Conservation (phyloP, 1,284 basidiomycete genomes). For the Sporisorium graminicola region DNA sequence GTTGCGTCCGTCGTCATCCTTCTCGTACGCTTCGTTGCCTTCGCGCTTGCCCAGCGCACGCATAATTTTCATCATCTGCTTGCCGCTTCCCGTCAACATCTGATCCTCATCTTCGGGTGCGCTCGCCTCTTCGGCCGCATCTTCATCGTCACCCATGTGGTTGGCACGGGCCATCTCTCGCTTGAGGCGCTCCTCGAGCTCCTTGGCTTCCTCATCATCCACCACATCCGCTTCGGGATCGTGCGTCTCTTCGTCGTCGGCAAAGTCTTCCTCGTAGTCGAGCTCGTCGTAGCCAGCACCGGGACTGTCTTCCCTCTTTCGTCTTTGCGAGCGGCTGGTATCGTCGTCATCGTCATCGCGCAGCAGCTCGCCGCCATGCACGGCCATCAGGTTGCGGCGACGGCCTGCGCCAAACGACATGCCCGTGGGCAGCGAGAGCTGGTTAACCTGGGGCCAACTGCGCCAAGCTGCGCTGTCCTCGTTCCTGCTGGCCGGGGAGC, state of each 20-base stretch:
- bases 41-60: constrained; percentile 62
- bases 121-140: constrained; percentile 44
- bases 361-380: constrained; percentile 52
- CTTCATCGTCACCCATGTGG: constrained; percentile 55
- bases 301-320: constrained; percentile 44
- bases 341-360: constrained; percentile 54
- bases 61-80: constrained; percentile 70
- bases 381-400: constrained; percentile 53
- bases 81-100: constrained; percentile 63
- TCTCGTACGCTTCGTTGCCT: constrained; percentile 66
- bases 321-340: constrained; percentile 16
- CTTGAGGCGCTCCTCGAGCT: constrained; percentile 67
- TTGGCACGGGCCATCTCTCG: constrained; percentile 68
- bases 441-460: constrained; percentile 46
- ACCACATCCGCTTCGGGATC: constrained; percentile 49
- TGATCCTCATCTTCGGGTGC: constrained; percentile 59
- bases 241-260: constrained; percentile 65
- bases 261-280: constrained; percentile 67
- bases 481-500: constrained; percentile 22
- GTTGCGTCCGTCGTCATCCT: constrained; percentile 66
- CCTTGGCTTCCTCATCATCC: constrained; percentile 65
- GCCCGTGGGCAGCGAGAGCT: constrained; percentile 48
- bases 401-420: constrained; percentile 48
- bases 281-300: constrained; percentile 63
- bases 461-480: constrained; percentile 47